Conservation (phyloP, 495 filamentous ascomycete genomes). For the Daldinia grandis region DNA sequence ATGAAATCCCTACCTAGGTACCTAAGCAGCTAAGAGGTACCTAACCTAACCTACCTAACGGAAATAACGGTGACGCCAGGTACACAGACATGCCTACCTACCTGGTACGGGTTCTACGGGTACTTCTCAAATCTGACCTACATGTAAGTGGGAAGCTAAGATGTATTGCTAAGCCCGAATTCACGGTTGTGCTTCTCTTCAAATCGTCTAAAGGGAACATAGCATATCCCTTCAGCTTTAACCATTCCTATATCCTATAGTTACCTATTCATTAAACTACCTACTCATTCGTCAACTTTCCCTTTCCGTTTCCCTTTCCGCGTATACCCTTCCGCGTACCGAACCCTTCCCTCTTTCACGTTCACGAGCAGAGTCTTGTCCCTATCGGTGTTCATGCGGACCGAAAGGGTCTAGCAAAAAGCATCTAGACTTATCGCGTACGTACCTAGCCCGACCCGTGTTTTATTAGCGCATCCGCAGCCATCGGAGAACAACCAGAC, state of each 20-base stretch:
- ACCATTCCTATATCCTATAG: slow-evolving; percentile 25
- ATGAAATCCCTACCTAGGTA: too few relatives aligned
- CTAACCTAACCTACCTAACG: too few relatives aligned
- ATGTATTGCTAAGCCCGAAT: slow-evolving; percentile 22
- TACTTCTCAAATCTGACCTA: slow-evolving; percentile 11
- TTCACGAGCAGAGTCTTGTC: slow-evolving; percentile 10
- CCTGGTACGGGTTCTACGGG: neutral
- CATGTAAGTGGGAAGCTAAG: slow-evolving; percentile 3
- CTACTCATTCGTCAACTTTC: slow-evolving; percentile 9
- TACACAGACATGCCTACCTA: neutral
- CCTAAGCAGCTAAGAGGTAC: too few relatives aligned
- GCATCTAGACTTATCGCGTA: slow-evolving; percentile 33
- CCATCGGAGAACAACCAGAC: slow-evolving; percentile 13
- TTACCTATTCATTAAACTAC: neutral
- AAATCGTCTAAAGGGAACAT: slow-evolving; percentile 11
- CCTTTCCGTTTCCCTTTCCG: neutral
- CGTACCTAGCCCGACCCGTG: slow-evolving; percentile 18
- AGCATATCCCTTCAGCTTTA: slow-evolving; percentile 11
- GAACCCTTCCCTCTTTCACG: neutral
- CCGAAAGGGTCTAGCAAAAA: slow-evolving; percentile 24
- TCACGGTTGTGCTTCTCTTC: slow-evolving; percentile 6
- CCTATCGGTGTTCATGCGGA: slow-evolving; percentile 24
- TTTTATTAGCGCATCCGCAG: slow-evolving; percentile 37
- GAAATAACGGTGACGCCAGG: slow-evolving; percentile 18
- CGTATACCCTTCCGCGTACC: neutral